A percentile compares a stretch with the other conserved stretches of the same genome.
Conservation (phyloP, 306 rosid species). For the Quillaja saponaria region DNA sequence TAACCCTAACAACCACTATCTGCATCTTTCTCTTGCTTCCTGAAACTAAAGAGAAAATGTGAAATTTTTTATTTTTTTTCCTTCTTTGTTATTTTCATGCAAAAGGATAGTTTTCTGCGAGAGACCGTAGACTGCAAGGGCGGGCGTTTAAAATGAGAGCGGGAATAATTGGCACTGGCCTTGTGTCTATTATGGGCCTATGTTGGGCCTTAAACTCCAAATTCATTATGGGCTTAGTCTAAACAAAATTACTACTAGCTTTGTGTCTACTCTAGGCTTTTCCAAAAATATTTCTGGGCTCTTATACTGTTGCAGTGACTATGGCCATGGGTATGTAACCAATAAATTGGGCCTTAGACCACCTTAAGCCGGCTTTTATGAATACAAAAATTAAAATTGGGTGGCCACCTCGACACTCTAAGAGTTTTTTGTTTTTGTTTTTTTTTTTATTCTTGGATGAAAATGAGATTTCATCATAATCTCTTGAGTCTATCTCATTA, state of each 20-base stretch:
- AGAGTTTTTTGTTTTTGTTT: no score
- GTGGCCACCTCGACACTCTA: no score
- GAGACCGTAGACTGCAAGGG: slow-evolving; percentile 28
- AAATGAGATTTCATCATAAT: no score
- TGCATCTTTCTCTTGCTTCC: slow-evolving; percentile 30
- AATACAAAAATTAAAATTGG: no score
- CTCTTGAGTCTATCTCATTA: no score
- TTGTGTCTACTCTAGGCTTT: no score
- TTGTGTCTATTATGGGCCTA: not conserved
- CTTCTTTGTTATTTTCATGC: not conserved
- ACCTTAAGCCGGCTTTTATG: no score
- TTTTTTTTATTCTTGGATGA: no score
- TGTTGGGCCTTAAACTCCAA: not conserved
- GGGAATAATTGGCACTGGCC: slow-evolving; percentile 34
- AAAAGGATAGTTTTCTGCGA: not conserved
- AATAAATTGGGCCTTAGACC: no score
- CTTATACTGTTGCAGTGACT: no score
- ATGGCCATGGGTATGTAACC: no score
- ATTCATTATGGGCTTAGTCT: not conserved
- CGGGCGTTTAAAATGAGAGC: slow-evolving; percentile 65
- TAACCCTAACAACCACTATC: slow-evolving; percentile 26
- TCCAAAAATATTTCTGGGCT: no score
- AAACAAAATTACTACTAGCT: not conserved
- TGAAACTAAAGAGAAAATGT: slow-evolving; percentile 26
- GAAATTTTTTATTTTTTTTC: not conserved